Conservation (phyloP, 306 rosid genomes). For the Pterocarpus macrocarpus region DNA sequence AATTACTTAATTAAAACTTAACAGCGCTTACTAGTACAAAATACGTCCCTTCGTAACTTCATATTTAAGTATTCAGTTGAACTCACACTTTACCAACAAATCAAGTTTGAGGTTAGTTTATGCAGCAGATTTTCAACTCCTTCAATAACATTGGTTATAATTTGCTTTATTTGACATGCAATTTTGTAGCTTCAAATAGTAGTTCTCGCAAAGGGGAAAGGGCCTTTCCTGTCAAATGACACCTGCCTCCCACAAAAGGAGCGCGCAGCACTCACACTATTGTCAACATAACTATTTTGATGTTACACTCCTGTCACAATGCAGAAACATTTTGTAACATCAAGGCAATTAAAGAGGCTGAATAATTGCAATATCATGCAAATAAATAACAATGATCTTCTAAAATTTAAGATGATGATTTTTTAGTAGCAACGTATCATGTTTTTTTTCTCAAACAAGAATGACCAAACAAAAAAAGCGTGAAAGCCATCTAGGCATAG, state of each 20-base stretch:
- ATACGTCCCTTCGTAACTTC: neutral
- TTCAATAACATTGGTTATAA: neutral
- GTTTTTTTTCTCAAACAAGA: constrained; percentile 32
- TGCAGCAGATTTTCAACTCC: neutral
- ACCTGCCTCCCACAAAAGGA: too few species aligned
- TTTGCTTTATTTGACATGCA: neutral
- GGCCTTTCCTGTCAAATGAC: too few species aligned
- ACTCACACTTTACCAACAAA: neutral
- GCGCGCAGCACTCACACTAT: too few species aligned
- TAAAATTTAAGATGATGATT: constrained; percentile 1
- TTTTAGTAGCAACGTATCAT: constrained; percentile 35
- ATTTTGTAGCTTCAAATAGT: neutral
- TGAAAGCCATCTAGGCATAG: constrained; percentile 26
- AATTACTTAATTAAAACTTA: too few species aligned
- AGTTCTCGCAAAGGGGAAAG: too few species aligned
- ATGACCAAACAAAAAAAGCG: neutral
- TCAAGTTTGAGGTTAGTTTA: neutral
- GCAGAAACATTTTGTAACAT: neutral
- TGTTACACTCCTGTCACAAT: neutral
- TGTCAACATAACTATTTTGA: too few species aligned
- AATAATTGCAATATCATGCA: constrained; percentile 5
- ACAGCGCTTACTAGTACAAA: too few species aligned
- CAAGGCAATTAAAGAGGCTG: neutral
- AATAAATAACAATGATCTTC: constrained; percentile 10
- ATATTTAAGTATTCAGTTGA: neutral